Evolutionary conservation across 805 yeast genomes (phyloP).

Genomic region (Candida chilensis): DNA sequence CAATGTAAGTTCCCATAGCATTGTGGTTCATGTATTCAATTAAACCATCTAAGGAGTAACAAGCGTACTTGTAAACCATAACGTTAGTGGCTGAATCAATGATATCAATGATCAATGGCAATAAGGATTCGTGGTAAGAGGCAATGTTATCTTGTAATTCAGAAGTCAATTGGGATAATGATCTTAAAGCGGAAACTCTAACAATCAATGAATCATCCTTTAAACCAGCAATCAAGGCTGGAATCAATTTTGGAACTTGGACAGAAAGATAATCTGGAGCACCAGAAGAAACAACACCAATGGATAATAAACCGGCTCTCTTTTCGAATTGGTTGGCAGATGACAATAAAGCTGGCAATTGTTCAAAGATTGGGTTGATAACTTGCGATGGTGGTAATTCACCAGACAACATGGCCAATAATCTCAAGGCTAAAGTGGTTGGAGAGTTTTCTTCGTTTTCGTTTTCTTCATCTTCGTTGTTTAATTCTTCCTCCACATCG

Average conservation of each 20-base stretch:
- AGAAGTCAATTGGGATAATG: slow-evolving; percentile 67
- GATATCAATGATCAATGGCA: slow-evolving; percentile 80
- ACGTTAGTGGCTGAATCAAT: slow-evolving; percentile 81
- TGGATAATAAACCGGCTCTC: slow-evolving; percentile 77
- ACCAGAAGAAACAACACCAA: slow-evolving; percentile 82
- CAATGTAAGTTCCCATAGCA: slow-evolving; percentile 72
- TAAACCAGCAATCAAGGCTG: slow-evolving; percentile 66
- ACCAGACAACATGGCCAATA: slow-evolving; percentile 68
- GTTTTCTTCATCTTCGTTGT: slow-evolving; percentile 79
- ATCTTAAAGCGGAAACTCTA: slow-evolving; percentile 76
- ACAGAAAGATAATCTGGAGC: slow-evolving; percentile 87
- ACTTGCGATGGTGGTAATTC: slow-evolving; percentile 93
- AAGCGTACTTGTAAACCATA: slow-evolving; percentile 83
- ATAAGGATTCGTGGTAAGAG: slow-evolving; percentile 69
- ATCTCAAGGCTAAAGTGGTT: slow-evolving; percentile 65
- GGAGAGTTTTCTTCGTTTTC: slow-evolving; percentile 91
- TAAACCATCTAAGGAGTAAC: slow-evolving; percentile 84
- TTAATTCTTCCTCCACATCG: slow-evolving; percentile 70
- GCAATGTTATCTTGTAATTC: slow-evolving; percentile 84
- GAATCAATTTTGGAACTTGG: slow-evolving; percentile 66
- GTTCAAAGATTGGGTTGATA: slow-evolving; percentile 67
- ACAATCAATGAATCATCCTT: slow-evolving; percentile 70
- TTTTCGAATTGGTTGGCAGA: slow-evolving; percentile 68
- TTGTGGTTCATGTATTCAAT: slow-evolving; percentile 88
- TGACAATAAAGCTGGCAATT: slow-evolving; percentile 45